These are phyloP conservation scores for Claviceps arundinis DNA, from an alignment of 2,329 filamentous ascomycete species.

Conservation along the genomic window DNA sequence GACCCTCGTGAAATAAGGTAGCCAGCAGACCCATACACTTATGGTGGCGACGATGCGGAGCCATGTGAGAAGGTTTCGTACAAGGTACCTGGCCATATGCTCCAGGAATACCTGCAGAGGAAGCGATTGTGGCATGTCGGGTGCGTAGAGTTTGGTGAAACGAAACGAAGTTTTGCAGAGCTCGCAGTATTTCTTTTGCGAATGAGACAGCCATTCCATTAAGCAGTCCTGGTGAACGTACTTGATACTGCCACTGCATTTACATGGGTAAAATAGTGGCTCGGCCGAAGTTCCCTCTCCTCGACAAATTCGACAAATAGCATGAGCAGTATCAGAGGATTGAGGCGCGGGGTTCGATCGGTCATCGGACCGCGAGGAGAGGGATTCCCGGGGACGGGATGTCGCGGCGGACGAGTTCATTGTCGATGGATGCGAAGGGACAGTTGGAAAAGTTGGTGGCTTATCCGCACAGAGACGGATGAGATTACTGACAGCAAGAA, in stretches of 20 bases:
- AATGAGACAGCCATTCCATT: conserved; percentile 98
- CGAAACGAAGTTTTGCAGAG: conserved; percentile 97
- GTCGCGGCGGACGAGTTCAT: conserved; percentile 3
- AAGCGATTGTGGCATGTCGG: conserved; percentile 77
- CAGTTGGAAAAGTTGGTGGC: conserved; percentile 6
- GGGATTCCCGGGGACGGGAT: background rate
- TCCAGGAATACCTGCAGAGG: conserved; percentile 70
- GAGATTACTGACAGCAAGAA: conserved; percentile 2
- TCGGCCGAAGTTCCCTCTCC: conserved; percentile 73
- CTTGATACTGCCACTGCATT: conserved; percentile 97
- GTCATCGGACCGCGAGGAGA: conserved; percentile 14
- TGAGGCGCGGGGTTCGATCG: conserved; percentile 8
- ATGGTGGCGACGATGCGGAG: conserved; percentile 64
- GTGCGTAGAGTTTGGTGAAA: conserved; percentile 95
- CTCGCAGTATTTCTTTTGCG: conserved; percentile 98
- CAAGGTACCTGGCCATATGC: conserved; percentile 60
- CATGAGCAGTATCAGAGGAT: conserved; percentile 29
- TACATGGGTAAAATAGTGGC: conserved; percentile 93
- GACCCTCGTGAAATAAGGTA: conserved; percentile 82
- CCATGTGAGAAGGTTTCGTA: conserved; percentile 64
- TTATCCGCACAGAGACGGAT: conserved; percentile 3
- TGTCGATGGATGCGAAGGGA: background rate
- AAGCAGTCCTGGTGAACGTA: conserved; percentile 95
- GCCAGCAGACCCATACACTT: conserved; percentile 75
- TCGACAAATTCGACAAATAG: conserved; percentile 95